Conservation (phyloP, 768 basidiomycete genomes). For the Trametes elegans region DNA sequence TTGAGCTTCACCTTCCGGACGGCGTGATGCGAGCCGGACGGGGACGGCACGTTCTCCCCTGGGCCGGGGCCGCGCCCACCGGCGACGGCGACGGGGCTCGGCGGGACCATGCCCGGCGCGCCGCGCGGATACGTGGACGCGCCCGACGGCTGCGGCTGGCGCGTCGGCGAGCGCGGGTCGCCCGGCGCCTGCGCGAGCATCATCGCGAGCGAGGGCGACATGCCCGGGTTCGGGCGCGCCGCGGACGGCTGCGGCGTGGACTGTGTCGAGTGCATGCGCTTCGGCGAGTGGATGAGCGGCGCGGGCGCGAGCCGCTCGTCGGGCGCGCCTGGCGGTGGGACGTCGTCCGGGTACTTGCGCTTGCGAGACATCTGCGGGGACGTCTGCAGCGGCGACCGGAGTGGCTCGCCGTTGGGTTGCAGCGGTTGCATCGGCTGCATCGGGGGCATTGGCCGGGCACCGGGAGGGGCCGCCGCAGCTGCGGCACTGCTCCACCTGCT, state of each 20-base stretch:
- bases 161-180: conserved; percentile 26
- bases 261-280: conserved; percentile 26
- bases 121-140: not conserved
- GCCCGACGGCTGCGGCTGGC: conserved; percentile 19
- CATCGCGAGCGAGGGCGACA: conserved; percentile 64
- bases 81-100: conserved; percentile 3
- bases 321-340: conserved; percentile 8
- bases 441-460: conserved; percentile 19
- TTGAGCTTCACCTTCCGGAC: conserved; percentile 13
- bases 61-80: conserved; percentile 1
- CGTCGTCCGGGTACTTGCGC: conserved; percentile 35
- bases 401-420: conserved; percentile 4
- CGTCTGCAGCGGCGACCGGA: conserved; percentile 12
- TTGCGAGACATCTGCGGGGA: conserved; percentile 26
- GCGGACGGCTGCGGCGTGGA: conserved; percentile 21
- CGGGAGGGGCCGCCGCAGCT: conserved; percentile 28
- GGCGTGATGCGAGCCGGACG: not conserved
- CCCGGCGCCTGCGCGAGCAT: conserved; percentile 50
- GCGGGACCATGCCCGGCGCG: not conserved
- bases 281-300: conserved; percentile 22
- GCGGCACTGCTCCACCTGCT: conserved; percentile 33
- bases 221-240: conserved; percentile 33
- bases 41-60: conserved; percentile 1
- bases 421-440: conserved; percentile 7
- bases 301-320: conserved; percentile 22